Base-by-base conservation (phyloP, 768 basidiomycete species). In the Leccinum longicurvipes region DNA sequence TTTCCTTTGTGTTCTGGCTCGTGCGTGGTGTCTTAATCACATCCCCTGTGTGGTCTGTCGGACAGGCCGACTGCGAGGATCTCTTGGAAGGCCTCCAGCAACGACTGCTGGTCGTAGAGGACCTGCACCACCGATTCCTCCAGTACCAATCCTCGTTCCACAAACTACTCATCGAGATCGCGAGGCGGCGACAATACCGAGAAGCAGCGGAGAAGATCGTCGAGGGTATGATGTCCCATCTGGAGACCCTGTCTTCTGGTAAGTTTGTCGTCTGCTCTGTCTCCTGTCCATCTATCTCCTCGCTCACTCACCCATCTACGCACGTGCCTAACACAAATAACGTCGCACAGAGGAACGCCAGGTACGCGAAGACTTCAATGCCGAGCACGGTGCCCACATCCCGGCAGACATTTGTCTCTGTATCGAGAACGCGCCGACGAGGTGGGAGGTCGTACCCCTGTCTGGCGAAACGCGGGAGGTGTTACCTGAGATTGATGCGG, bases 331-430 rank as follows among this genome's bases (percentile, higher is more conserved):
- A 8, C 17, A 6, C 11, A 9, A 0, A 24, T 28, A 10, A 24
- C 21, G 23, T 27, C 15, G 29, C 4, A 7, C 64, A 93, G 91
- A 89, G 73, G 91, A 93, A 68, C 77, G 78, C 21, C 75, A 77
- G 54, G 69, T 81, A 12, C 81, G 91, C 34, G 78, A 79, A 47
- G 79, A 77, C 31, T 93, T 93, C 69, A 89, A 90, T 58, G 76
- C 76, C 3, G 85, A 86, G 46, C 84, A 92, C 49, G 91, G 89
- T 0, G 77, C 77, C 12, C 81, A 87, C 67, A 78, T 93, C 2
- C 91, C 91, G 1, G 80, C 85, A 59, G 91, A 93, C 60, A 78
- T 93, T 36, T 93, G 91, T 66, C 73, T 91, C 15, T 89, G 81
- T 57, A 83, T 92, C 51, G 82, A 81, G 60, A 88, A 91, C 66